phyloP scores from a whole-genome alignment of 176 grass and related monocot species.

The Zea luxurians region DNA sequence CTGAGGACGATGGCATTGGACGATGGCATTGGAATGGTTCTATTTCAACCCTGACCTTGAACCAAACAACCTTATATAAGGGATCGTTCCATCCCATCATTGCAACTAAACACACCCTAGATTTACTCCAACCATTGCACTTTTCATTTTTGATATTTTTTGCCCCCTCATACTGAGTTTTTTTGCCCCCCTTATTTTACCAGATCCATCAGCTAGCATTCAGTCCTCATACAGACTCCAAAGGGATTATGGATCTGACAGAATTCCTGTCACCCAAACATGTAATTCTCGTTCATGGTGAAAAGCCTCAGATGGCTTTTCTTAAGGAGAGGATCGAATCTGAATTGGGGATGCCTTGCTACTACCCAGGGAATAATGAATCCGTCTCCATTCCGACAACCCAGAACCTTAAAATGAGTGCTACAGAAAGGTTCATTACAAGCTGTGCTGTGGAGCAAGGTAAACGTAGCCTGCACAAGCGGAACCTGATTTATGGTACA shows the following conservation, averaged over 20 bases:
- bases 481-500: neutral
- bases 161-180: conserved; percentile 27
- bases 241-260: conserved; percentile 14
- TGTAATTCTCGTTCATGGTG: conserved; percentile 91
- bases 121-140: neutral
- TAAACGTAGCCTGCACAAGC: conserved; percentile 21
- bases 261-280: conserved; percentile 81
- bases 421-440: conserved; percentile 63
- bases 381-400: conserved; percentile 54
- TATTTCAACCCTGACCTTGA: too few species aligned
- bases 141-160: conserved; percentile 17
- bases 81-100: too few species aligned
- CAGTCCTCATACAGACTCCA: conserved; percentile 1
- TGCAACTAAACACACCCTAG: neutral
- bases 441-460: conserved; percentile 40
- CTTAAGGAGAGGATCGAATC: conserved; percentile 77
- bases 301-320: conserved; percentile 88
- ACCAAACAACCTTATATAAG: too few species aligned
- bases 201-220: conserved; percentile 87
- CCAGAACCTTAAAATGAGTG: conserved; percentile 54
- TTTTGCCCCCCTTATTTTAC: neutral
- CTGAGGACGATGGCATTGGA: too few species aligned
- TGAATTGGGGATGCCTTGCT: conserved; percentile 69
- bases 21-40: too few species aligned
- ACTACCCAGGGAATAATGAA: conserved; percentile 84